Evolutionary conservation across 2,329 filamentous ascomycete genomes (phyloP), one percentile per base, ranked within the genome.

Genomic region (Delphinella strobiligena): DNA sequence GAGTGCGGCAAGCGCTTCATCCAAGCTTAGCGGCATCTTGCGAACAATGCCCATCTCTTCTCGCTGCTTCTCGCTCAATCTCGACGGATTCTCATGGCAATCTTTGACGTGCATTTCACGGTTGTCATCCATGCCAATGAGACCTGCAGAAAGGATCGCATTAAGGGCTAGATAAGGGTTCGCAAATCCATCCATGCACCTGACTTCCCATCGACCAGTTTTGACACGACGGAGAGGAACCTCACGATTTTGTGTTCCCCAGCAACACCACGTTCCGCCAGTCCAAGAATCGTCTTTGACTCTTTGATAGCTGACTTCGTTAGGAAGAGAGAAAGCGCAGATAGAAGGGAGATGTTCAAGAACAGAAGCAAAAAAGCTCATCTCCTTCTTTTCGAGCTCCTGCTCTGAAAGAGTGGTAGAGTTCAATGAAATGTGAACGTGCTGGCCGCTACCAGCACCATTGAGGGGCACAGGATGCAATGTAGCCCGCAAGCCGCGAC

Each of bases 191-290:
- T 93, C 85, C n/a, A 89, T 53, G 40, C 72, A 75, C 52, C 85
- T 80, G 16, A 93, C 50, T 59, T 93, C 85, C 80, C 83, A 93
- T 52, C 85, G 79, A 15, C 74, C 76, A 2, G 58, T 62, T 3
- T 64, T 63, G 4, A 86, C 71, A 54, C 80, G 78, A 10, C 84
- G 72, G 8, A 93, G 64, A 1, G 84, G 80, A 4, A 75, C 68
- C 62, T 89, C 82, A 14, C 82, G 75, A 56, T 91, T 91, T 60
- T 91, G 78, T 4, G 76, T 82, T 10, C 85, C 85, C 84, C 83
- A 93, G 0, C 79, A 64, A 0, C 88, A 72, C 78, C 80, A 88
- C 5, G 77, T 73, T 0, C 82, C 82, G n/a, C 82, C 82, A 0
- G 82, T 73, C 84, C 83, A 91, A 43, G 64, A 66, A n/a, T 82